Conservation (phyloP, 2,329 filamentous ascomycete genomes). For the Coniochaeta prunicola region DNA sequence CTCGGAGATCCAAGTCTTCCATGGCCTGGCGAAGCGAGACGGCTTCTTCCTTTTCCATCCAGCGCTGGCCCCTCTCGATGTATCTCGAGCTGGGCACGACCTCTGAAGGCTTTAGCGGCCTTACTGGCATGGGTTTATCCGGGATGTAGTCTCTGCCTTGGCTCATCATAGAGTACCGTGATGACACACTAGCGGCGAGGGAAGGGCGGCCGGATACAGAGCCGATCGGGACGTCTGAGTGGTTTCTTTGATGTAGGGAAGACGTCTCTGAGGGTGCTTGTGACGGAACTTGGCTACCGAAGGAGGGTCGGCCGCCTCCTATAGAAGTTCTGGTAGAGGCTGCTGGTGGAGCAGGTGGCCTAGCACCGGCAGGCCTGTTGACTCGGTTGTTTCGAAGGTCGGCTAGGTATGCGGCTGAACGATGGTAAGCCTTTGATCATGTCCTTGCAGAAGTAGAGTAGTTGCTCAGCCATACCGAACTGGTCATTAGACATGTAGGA, state of each 20-base stretch:
- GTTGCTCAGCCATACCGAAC: slow-evolving; percentile 43
- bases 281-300: slow-evolving; percentile 17
- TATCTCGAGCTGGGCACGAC: slow-evolving; percentile 62
- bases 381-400: slow-evolving; percentile 63
- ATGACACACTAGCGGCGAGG: slow-evolving; percentile 37
- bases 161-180: slow-evolving; percentile 41
- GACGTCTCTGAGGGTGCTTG: slow-evolving; percentile 24
- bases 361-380: slow-evolving; percentile 62
- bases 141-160: slow-evolving; percentile 47
- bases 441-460: not conserved
- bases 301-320: slow-evolving; percentile 21
- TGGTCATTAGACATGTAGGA: slow-evolving; percentile 61
- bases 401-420: slow-evolving; percentile 59
- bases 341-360: slow-evolving; percentile 47
- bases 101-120: slow-evolving; percentile 48
- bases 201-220: slow-evolving; percentile 28
- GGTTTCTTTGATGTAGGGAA: slow-evolving; percentile 23
- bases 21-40: slow-evolving; percentile 63
- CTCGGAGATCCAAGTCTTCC: slow-evolving; percentile 60
- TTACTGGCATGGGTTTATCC: slow-evolving; percentile 21
- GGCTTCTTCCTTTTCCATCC: slow-evolving; percentile 77
- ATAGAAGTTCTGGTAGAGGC: slow-evolving; percentile 21
- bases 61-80: slow-evolving; percentile 65
- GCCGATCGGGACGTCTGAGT: slow-evolving; percentile 18
- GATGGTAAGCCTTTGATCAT: slow-evolving; percentile 8